Evolutionary conservation across 495 filamentous ascomycete genomes (phyloP), one percentile per base, ranked within the genome.

Genomic region (Talaromyces wortmannii): DNA sequence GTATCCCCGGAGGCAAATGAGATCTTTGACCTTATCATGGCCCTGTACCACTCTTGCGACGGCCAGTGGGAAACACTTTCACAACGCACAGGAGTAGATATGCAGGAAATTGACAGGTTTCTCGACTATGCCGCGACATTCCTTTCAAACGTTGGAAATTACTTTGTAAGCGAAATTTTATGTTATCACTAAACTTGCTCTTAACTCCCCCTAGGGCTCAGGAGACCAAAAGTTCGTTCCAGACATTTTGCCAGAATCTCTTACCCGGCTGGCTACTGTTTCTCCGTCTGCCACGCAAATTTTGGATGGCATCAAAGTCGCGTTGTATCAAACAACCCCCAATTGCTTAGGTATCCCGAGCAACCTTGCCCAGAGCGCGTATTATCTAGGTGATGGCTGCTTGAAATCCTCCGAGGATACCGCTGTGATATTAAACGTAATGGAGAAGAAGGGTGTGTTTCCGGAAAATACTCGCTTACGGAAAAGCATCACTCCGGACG

Each of bases 1-100:
- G 67, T 73, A 3, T 74, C 71, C 6, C 67, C 67, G 15, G 72
- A 77, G 57, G 61, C 65, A 0, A 59, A 55, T 7, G 59, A 40
- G 3, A 74, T 75, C 18, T 75, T 67, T 45, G 66, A 72, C 55
- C 66, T 73, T 42, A 69, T 73, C 44, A 54, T 74, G 13, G 67
- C 65, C 13, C 62, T 77, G n/a, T 59, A 68, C 48, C 36, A 50
- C 5, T 23, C 36, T 16, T 75, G 72, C 52, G 42, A 51, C 11
- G 72, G 72, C 8, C 46, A 71, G 2, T 77, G 69, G 73, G 56
- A 67, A 12, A 23, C 12, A 4, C 55, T 72, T 0, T 62, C 58
- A 7, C 31, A 11, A 17, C 33, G 23, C 15, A 30, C 33, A 10
- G n/a, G 40, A 4, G 50, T 57, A 5, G 42, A 55, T 6, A 7